Conservation (phyloP, 345 rosid species). For the Nephelium lappaceum region DNA sequence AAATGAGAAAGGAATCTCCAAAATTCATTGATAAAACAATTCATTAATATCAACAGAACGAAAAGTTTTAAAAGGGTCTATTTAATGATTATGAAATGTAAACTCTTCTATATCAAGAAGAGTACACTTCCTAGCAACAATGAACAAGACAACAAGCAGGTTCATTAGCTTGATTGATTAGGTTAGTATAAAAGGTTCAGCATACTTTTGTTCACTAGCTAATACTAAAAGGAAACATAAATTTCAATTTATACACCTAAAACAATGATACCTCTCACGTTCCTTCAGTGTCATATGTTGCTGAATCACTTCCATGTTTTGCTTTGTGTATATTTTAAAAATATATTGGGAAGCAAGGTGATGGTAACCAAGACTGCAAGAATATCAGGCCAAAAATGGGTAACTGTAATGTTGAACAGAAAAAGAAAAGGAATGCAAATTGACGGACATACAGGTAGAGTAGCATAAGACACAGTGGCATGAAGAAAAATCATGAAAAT, state of each 20-base stretch:
- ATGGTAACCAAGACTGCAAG: conserved; percentile 59
- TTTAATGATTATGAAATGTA: no score
- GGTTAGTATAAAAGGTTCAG: no score
- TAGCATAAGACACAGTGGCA: conserved; percentile 49
- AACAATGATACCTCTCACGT: conserved; percentile 31
- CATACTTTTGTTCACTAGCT: no score
- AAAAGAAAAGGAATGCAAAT: neutral
- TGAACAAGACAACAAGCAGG: no score
- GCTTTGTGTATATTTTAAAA: conserved; percentile 60
- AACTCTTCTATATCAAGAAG: no score
- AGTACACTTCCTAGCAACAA: no score
- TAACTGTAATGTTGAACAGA: neutral
- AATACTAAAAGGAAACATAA: no score
- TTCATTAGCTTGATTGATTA: no score
- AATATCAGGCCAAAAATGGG: neutral
- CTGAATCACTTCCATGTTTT: conserved; percentile 68
- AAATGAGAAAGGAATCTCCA: no score
- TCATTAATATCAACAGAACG: no score
- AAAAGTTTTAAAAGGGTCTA: no score
- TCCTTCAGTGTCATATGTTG: conserved; percentile 64
- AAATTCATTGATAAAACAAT: no score
- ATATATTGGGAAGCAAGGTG: conserved; percentile 47
- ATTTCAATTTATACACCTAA: neutral
- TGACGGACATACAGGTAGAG: conserved; percentile 50
- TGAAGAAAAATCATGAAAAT: conserved; percentile 41